Evolutionary conservation across 208 protist species (phyloP), one percentile per base, ranked within the genome.

Genomic region (Plasmodiophora brassicae): DNA sequence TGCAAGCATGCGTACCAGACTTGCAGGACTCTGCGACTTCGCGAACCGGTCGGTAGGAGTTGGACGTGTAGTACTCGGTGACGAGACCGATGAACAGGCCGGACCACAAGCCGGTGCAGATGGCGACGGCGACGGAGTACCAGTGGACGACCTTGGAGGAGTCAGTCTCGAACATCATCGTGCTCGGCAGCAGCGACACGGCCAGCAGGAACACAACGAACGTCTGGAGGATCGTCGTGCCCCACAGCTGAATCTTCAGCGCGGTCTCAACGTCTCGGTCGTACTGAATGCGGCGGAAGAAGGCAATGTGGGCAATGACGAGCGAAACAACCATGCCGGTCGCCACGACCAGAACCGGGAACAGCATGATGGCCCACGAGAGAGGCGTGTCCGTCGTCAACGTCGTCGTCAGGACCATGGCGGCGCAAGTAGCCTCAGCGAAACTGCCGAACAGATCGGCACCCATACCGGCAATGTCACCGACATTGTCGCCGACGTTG

Each of bases 401-500:
- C 50, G 71, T 78, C 39, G 89, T 71, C 44, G 50, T 87, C 22
- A 92, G 60, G 53, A 92, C 44, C 39, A 92, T 72, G 10, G 91
- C 91, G 5, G 91, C 91, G 90, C 90, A 92, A 1, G 87, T 87
- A 0, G 91, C 90, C 87, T 93, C 91, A 43, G 83, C 91, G 46
- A 92, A 93, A 5, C 88, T 90, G 28, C 91, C 91, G 78, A 93
- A 93, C 28, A 93, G 90, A 43, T 93, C 90, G n/a, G 91, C 88
- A 28, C 89, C 89, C 89, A 91, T 91, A 35, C 91, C 91, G 32
- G 92, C 92, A 46, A 93, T 89, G 83, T 94, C 92, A 25, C 92
- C 92, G 38, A 94, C 92, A 87, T 94, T 94, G 78, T 94, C 92
- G 44, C 92, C 92, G 38, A 94, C 92, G 90, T 93, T 93, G 85